Percentiles rank a stretch among this genome's conserved stretches.
Conservation (phyloP, 2,329 filamentous ascomycete genomes). For the Neonectria ditissima region DNA sequence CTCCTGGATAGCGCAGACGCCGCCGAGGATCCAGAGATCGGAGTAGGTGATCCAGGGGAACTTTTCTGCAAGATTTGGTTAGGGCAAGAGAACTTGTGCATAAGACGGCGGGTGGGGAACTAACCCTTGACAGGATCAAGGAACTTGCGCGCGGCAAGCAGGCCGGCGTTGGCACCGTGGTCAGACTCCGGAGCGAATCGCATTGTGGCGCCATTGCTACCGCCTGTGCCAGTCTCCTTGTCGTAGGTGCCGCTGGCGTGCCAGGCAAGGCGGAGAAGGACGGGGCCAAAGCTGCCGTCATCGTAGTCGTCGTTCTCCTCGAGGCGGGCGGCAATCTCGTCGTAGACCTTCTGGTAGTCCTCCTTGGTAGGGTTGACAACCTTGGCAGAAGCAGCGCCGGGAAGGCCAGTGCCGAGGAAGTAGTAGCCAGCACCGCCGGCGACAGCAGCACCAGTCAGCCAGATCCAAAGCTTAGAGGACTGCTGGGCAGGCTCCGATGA, state of each 20-base stretch:
- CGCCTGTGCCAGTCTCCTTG: slow-evolving; percentile 86
- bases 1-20: slow-evolving; percentile 90
- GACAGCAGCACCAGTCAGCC: slow-evolving; percentile 68
- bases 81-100: slow-evolving; percentile 2
- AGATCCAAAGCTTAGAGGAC: slow-evolving; percentile 63
- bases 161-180: slow-evolving; percentile 94
- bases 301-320: slow-evolving; percentile 96
- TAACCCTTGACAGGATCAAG: slow-evolving; percentile 88
- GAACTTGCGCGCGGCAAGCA: slow-evolving; percentile 89
- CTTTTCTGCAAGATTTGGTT: slow-evolving; percentile 56
- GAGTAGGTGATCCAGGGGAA: slow-evolving; percentile 98
- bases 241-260: slow-evolving; percentile 95
- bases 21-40: slow-evolving; percentile 94
- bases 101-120: slow-evolving; percentile 41
- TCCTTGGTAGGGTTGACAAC: slow-evolving; percentile 80
- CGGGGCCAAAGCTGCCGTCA: slow-evolving; percentile 94
- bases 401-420: slow-evolving; percentile 70
- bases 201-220: slow-evolving; percentile 97
- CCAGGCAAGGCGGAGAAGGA: slow-evolving; percentile 92
- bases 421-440: slow-evolving; percentile 75
- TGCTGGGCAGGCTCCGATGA: slow-evolving; percentile 74
- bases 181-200: slow-evolving; percentile 88
- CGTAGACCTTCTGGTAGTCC: slow-evolving; percentile 96
- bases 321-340: slow-evolving; percentile 82
- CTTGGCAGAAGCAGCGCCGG: slow-evolving; percentile 62